A percentile compares a stretch with the other conserved stretches of the same genome.
Conservation (phyloP, 2,329 filamentous ascomycete species). For the Leptographium flavum region DNA sequence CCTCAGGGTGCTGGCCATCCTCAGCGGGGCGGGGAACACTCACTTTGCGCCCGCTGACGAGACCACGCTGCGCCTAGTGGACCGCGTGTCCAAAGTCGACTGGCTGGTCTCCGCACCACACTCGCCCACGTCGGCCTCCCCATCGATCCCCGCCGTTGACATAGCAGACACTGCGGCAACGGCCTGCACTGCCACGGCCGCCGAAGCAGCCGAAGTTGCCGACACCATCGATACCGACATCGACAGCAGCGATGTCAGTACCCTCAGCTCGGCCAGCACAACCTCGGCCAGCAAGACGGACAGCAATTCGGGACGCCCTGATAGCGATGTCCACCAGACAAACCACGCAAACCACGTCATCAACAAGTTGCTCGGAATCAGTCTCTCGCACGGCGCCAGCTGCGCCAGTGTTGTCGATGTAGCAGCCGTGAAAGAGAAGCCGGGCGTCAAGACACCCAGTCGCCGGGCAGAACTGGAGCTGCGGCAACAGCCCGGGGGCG, state of each 20-base stretch:
- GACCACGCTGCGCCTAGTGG: conserved; percentile 63
- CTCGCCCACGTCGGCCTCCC: conserved; percentile 1
- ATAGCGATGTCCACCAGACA: too few relatives aligned
- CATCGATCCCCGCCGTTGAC: conserved; percentile 6
- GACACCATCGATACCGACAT: not conserved
- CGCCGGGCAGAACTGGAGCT: conserved; percentile 19
- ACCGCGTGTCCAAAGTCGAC: conserved; percentile 51
- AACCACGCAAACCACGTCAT: conserved; percentile 24
- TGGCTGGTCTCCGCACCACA: conserved; percentile 43
- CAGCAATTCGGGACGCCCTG: conserved; percentile 2
- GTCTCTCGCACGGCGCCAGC: conserved; percentile 50
- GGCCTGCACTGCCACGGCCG: not conserved
- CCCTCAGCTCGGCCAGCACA: conserved; percentile 13
- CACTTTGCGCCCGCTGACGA: conserved; percentile 74
- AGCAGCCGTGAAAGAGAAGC: conserved; percentile 67
- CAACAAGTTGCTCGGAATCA: conserved; percentile 54
- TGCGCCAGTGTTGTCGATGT: conserved; percentile 65
- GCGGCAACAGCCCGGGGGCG: not conserved
- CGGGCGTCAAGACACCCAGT: conserved; percentile 69
- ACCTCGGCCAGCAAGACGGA: not conserved
- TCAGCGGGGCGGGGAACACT: conserved; percentile 49
- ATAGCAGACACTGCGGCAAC: conserved; percentile 4
- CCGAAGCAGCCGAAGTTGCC: not conserved
- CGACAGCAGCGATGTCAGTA: conserved; percentile 7
- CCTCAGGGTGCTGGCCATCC: conserved; percentile 56